A percentile compares a stretch with the other conserved stretches of the same genome.
Evolutionary conservation across 768 basidiomycete genomes (phyloP).

Genomic region (Leccinum variicolor): DNA sequence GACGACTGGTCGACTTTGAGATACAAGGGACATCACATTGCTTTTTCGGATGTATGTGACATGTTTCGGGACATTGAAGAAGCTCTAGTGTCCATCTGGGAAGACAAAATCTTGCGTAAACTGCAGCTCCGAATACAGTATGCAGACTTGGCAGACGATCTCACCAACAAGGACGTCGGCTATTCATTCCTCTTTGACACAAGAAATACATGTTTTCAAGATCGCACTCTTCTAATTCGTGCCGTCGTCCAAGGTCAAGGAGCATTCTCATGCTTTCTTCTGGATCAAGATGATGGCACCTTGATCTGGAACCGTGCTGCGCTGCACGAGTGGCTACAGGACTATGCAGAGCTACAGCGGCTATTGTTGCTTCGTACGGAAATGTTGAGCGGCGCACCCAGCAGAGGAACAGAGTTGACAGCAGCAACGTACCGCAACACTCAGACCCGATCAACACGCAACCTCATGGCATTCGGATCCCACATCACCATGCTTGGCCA

Average conservation of each 20-base stretch:
- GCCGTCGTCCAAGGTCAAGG: background rate
- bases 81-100: background rate
- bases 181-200: constrained; percentile 4
- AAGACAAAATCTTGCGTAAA: constrained; percentile 11
- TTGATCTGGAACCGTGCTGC: background rate
- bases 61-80: background rate
- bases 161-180: background rate
- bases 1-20: background rate
- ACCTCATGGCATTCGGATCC: background rate
- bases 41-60: background rate
- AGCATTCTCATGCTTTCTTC: background rate
- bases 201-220: background rate
- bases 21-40: background rate
- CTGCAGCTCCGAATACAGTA: background rate
- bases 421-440: background rate
- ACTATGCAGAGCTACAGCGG: background rate
- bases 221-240: background rate
- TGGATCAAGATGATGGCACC: background rate
- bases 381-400: background rate
- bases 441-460: background rate
- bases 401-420: background rate
- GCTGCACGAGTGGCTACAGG: background rate
- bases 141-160: constrained; percentile 17
- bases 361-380: background rate
- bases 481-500: background rate